These are phyloP conservation scores for Sarocladiaceae sp. DNA, from an alignment of 2,329 filamentous ascomycete genomes.

Conservation along the genomic window DNA sequence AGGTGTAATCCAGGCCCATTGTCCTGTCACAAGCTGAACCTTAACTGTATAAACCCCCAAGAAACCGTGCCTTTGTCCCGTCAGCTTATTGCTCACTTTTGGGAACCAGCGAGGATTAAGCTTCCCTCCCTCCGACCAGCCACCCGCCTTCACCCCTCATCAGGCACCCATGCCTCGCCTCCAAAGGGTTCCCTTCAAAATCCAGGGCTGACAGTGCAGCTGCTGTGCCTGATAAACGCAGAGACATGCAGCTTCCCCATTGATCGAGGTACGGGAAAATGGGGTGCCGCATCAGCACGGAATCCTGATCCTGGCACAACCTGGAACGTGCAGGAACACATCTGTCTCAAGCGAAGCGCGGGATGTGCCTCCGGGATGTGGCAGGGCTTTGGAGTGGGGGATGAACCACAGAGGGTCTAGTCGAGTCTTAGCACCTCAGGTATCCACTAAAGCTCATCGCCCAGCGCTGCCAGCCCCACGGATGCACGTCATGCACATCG, in stretches of 20 bases:
- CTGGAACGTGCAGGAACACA: too few relatives aligned
- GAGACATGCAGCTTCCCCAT: too few relatives aligned
- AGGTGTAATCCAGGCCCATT: too few relatives aligned
- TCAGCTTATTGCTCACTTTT: slow-evolving; percentile 9
- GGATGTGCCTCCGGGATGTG: too few relatives aligned
- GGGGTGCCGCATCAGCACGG: neutral
- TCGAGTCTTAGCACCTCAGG: neutral
- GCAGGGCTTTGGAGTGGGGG: too few relatives aligned
- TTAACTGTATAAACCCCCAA: neutral
- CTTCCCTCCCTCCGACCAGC: neutral
- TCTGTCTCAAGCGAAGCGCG: too few relatives aligned
- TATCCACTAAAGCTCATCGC: neutral
- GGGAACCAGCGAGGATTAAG: too few relatives aligned
- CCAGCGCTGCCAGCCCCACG: slow-evolving; percentile 4
- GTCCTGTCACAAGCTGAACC: slow-evolving; percentile 2
- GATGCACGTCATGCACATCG: slow-evolving; percentile 8
- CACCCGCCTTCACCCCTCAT: neutral
- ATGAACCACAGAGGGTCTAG: too few relatives aligned
- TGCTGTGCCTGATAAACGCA: neutral
- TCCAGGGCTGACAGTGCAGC: neutral
- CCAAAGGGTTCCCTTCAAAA: neutral
- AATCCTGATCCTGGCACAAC: too few relatives aligned
- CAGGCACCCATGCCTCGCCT: neutral
- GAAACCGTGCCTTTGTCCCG: neutral
- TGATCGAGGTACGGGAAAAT: neutral